Evolutionary conservation across 441 rosid species (phyloP).

Genomic region (Arabidopsis hybrid): DNA sequence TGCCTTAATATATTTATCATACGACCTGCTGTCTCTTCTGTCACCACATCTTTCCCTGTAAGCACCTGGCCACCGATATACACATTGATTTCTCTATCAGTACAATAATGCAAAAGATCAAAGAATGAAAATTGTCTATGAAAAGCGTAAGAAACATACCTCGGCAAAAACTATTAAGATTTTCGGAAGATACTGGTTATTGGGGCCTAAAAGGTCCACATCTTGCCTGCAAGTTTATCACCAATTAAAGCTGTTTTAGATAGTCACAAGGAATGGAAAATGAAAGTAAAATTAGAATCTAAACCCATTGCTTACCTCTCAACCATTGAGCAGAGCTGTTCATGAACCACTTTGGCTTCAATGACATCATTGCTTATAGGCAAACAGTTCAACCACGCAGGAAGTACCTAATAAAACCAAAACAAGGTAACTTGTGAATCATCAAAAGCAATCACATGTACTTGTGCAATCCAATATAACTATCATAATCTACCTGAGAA

Average conservation of each 20-base stretch:
- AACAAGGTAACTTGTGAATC: background rate
- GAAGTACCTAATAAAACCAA: constrained; percentile 68
- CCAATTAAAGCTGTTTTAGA: constrained; percentile 12
- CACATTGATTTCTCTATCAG: constrained; percentile 3
- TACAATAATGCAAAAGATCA: background rate
- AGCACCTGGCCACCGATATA: constrained; percentile 55
- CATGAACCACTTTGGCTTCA: constrained; percentile 98
- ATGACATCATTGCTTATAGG: constrained; percentile 92
- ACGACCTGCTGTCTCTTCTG: constrained; percentile 79
- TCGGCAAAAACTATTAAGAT: constrained; percentile 91
- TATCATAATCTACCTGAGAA: constrained; percentile 64
- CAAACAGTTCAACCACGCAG: constrained; percentile 98
- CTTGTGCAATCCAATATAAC: background rate
- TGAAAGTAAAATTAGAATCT: background rate
- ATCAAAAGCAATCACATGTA: constrained; percentile 14
- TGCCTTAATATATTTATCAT: constrained; percentile 84
- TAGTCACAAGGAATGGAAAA: constrained; percentile 3
- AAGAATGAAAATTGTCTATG: background rate
- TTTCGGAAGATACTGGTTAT: constrained; percentile 88
- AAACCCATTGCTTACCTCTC: constrained; percentile 66
- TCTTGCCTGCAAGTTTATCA: constrained; percentile 74
- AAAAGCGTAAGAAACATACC: constrained; percentile 54
- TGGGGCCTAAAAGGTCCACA: constrained; percentile 83
- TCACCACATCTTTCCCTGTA: constrained; percentile 85
- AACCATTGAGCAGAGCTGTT: constrained; percentile 95